Percentiles rank a stretch among this genome's conserved stretches.
These are phyloP conservation scores for Kazachstania bromeliacearum DNA, from an alignment of 805 yeast genomes.

Conservation along the genomic window DNA sequence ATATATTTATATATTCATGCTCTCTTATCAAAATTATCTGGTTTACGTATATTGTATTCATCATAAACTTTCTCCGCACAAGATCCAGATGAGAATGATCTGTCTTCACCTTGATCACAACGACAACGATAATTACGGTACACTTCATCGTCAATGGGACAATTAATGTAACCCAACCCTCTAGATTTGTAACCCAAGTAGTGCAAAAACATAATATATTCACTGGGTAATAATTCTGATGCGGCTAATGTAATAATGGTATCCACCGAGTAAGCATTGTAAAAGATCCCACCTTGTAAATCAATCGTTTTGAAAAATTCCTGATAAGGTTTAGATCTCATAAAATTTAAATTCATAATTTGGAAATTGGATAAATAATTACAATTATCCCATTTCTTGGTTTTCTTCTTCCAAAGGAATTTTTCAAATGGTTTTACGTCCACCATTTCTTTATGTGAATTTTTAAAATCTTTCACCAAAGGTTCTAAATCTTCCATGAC, in stretches of 20 bases:
- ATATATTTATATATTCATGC: neutral
- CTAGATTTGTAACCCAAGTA: conserved; percentile 50
- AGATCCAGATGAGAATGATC: conserved; percentile 56
- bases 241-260: conserved; percentile 72
- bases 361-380: conserved; percentile 82
- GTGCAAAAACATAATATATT: conserved; percentile 57
- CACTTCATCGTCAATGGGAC: conserved; percentile 55
- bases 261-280: conserved; percentile 84
- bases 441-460: conserved; percentile 42
- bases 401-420: conserved; percentile 58
- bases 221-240: conserved; percentile 53
- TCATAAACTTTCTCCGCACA: conserved; percentile 52
- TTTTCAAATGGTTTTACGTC: conserved; percentile 51
- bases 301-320: conserved; percentile 58
- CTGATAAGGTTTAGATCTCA: conserved; percentile 55
- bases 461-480: conserved; percentile 48
- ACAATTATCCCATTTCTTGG: conserved; percentile 56
- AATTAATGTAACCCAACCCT: conserved; percentile 27
- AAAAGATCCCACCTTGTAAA: conserved; percentile 66
- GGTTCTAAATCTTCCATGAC: conserved; percentile 61
- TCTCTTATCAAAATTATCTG: conserved; percentile 48
- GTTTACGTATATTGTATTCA: conserved; percentile 40
- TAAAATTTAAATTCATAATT: conserved; percentile 60
- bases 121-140: conserved; percentile 55
- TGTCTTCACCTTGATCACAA: conserved; percentile 62